A percentile compares a stretch with the other conserved stretches of the same genome.
These are phyloP conservation scores for Wickerhamomyces bovis DNA, from an alignment of 805 yeast species.

Conservation along the genomic window DNA sequence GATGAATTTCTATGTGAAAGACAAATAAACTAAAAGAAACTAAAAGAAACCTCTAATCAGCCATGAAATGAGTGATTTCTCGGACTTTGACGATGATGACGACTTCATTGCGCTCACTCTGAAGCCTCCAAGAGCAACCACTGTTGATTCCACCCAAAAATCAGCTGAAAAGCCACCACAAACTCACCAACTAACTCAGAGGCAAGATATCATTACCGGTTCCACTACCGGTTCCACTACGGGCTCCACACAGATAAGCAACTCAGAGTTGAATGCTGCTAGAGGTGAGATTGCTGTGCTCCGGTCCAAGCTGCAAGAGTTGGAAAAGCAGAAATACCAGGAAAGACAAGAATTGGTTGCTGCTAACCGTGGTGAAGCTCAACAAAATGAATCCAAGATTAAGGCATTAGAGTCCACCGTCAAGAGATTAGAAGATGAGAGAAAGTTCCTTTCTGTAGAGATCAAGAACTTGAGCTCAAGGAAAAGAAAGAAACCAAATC, in stretches of 20 bases:
- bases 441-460: constrained; percentile 47
- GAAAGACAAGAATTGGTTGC: constrained; percentile 22
- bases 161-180: constrained; percentile 1
- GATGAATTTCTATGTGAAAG: too few relatives aligned
- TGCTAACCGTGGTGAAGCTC: constrained; percentile 14
- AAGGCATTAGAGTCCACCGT: constrained; percentile 35
- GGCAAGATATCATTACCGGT: background rate
- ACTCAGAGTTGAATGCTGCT: constrained; percentile 40
- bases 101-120: constrained; percentile 42
- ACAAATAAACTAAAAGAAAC: too few relatives aligned
- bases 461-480: constrained; percentile 26
- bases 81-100: constrained; percentile 40
- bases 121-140: constrained; percentile 24
- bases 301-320: constrained; percentile 51
- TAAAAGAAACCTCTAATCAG: background rate
- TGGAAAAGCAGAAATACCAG: constrained; percentile 31
- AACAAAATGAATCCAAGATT: constrained; percentile 30
- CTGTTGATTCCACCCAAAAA: background rate
- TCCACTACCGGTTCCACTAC: background rate
- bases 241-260: constrained; percentile 13
- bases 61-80: constrained; percentile 24
- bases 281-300: constrained; percentile 80
- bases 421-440: constrained; percentile 45
- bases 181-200: background rate
- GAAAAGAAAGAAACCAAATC: constrained; percentile 15